Conservation (phyloP, 805 yeast species). For the Nakazawaea anatomiae region DNA sequence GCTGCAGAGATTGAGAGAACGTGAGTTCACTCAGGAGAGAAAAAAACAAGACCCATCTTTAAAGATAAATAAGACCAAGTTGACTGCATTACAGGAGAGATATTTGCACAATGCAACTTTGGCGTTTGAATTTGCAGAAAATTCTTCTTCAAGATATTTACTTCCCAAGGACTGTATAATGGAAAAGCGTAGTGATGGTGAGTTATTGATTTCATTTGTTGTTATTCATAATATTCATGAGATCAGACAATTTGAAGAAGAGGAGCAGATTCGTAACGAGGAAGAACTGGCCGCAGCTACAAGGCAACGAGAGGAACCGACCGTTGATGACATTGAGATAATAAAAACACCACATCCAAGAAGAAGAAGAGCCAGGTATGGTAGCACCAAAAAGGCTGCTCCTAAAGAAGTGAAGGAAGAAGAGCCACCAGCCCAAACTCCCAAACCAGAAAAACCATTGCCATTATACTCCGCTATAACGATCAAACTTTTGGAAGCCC, state of each 20-base stretch:
- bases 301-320: constrained; percentile 11
- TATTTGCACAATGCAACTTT: constrained; percentile 65
- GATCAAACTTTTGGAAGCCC: constrained; percentile 57
- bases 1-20: constrained; percentile 14
- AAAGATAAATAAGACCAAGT: constrained; percentile 41
- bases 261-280: constrained; percentile 21
- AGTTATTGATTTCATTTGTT: constrained; percentile 41
- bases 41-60: constrained; percentile 14
- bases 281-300: constrained; percentile 22
- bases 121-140: constrained; percentile 81
- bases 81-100: constrained; percentile 74
- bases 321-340: constrained; percentile 11
- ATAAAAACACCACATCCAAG: constrained; percentile 12
- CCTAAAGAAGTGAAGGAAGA: constrained; percentile 21
- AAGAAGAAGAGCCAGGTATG: constrained; percentile 13
- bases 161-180: constrained; percentile 74
- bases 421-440: constrained; percentile 33
- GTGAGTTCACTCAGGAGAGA: constrained; percentile 16
- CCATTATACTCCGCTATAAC: constrained; percentile 58
- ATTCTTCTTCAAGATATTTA: constrained; percentile 64
- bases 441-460: constrained; percentile 35
- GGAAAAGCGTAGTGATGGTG: constrained; percentile 45
- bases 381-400: constrained; percentile 12
- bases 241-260: constrained; percentile 22
- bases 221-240: constrained; percentile 47